Percentiles rank a stretch among this genome's conserved stretches.
Conservation (phyloP, 768 basidiomycete species). For the Tubosaeta brunneosetosa region DNA sequence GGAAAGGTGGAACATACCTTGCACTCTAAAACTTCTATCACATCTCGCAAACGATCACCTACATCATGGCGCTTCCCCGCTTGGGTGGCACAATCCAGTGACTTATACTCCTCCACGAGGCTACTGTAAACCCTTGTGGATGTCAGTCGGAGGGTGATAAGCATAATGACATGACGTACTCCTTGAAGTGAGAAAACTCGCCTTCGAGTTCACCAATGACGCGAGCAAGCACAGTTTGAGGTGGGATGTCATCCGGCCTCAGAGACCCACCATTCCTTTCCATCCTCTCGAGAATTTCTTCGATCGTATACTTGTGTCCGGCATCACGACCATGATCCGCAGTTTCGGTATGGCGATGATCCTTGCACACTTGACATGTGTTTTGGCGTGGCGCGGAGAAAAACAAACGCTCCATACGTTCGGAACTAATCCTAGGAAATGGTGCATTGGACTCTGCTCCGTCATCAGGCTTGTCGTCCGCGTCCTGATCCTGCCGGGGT, state of each 20-base stretch:
- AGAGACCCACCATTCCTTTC: constrained; percentile 23
- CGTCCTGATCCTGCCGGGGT: constrained; percentile 1
- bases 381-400: constrained; percentile 78
- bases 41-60: constrained; percentile 83
- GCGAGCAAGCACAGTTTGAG: constrained; percentile 81
- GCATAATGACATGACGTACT: constrained; percentile 45
- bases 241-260: constrained; percentile 47
- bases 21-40: constrained; percentile 86
- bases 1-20: constrained; percentile 51
- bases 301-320: constrained; percentile 12
- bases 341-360: constrained; percentile 29
- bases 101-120: constrained; percentile 88
- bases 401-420: constrained; percentile 73
- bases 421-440: constrained; percentile 81
- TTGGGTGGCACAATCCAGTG: constrained; percentile 80
- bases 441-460: constrained; percentile 39
- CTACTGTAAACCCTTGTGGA: constrained; percentile 78
- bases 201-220: constrained; percentile 89
- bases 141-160: constrained; percentile 6
- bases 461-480: constrained; percentile 12
- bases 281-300: constrained; percentile 25
- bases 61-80: constrained; percentile 79
- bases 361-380: constrained; percentile 59
- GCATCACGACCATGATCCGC: background rate
- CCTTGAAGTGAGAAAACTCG: constrained; percentile 92